Base-by-base conservation (phyloP, 352 stramenopile species). In the Pythium chondricola region DNA sequence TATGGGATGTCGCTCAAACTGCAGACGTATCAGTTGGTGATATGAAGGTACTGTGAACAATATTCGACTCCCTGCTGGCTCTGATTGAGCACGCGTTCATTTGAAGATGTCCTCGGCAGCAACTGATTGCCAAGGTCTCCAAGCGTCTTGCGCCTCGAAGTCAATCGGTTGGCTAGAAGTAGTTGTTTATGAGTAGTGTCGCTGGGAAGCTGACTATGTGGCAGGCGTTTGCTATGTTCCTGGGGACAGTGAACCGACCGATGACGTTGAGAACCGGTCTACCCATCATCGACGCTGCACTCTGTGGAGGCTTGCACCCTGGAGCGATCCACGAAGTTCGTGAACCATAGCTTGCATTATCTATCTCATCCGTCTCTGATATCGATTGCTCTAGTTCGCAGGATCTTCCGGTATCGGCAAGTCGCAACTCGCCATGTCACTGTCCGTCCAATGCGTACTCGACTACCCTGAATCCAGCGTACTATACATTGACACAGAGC, bases 211-310 rank as follows among this genome's bases (percentile, higher is more conserved):
- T n/a, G n/a, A n/a, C n/a, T n/a, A n/a, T n/a, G 31, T 26, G 17
- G 2, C 27, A 92, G 81, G 82, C 71, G 1, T 83, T 93, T 40
- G 79, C 86, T 16, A 64, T 93, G 65, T 93, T 91, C 47, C 48
- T 93, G 31, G 64, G 84, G 51, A 83, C 69, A 29, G 67, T 59
- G 29, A 91, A 89, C 43, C 66, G 77, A 14, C 78, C 82, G 5
- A 67, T 62, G 43, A 72, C 71, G 40, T 64, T 93, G 24, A 78
- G 82, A 25, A 88, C 74, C 7, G 75, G 69, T 14, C 58, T 93
- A 29, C 48, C 76, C 17, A 29, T 48, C 26, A 63, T 93, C 17
- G 82, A 93, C 29, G 56, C 78, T 26, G 72, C 76, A 17, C 43
- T 93, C 4, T 71, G 69, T 51, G 79, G 82, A 21, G 82, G 82